These are phyloP conservation scores for Plasmodium relictum DNA, from an alignment of 169 alveolate species.

Conservation along the genomic window DNA sequence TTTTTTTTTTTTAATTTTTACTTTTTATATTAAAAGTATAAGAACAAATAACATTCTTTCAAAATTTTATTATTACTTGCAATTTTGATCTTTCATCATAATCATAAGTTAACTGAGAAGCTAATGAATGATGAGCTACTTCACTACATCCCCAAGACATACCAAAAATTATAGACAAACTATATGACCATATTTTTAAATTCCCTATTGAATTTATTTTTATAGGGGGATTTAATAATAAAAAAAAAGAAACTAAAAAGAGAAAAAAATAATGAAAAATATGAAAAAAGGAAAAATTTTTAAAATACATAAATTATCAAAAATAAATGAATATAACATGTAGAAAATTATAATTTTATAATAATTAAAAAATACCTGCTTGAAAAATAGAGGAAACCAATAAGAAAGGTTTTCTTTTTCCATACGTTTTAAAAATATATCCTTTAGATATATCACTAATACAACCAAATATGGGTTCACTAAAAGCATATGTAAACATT, in stretches of 20 bases:
- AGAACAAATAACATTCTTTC: too few relatives aligned
- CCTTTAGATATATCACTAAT: constrained; percentile 2
- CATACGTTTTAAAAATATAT: neutral
- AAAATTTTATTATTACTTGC: neutral
- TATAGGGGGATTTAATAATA: neutral
- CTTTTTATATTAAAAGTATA: neutral
- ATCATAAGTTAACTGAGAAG: neutral
- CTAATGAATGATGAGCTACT: neutral
- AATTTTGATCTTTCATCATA: constrained; percentile 1
- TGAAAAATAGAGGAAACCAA: neutral
- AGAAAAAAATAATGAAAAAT: neutral
- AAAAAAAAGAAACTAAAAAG: neutral
- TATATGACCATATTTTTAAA: neutral
- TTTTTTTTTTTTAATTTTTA: neutral
- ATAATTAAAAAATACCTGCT: neutral
- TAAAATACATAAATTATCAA: too few relatives aligned
- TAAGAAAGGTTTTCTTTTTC: constrained; percentile 2
- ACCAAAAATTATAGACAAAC: constrained; percentile 1
- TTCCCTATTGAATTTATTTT: neutral
- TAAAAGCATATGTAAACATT: constrained; percentile 7
- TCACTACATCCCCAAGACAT: constrained; percentile 14
- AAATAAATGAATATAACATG: too few relatives aligned
- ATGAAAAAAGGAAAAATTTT: neutral
- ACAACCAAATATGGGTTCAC: neutral
- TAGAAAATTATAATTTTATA: neutral